Base-by-base conservation (phyloP, 1,284 basidiomycete genomes). In the Moesziomyces globuligerus region DNA sequence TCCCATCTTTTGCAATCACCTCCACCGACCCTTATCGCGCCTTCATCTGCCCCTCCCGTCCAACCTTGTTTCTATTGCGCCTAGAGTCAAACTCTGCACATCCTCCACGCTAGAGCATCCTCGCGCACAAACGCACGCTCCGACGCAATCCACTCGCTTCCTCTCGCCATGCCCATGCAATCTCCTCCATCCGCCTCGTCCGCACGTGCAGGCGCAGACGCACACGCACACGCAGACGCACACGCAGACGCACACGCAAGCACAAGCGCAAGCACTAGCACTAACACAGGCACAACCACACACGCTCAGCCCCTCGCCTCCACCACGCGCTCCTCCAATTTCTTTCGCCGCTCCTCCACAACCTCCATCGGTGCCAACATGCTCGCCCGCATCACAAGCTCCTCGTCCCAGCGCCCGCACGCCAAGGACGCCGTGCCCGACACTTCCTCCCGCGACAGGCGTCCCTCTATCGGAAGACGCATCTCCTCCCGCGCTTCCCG, bases 401-500 rank as follows among this genome's bases (percentile, higher is more conserved):
- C 53, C 10, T 48, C 59, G 29, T 44, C 62, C 28, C 21, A 46
- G 5, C 32, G 53, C 46, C n/a, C 42, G 44, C 34, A 61, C 15
- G 4, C 43, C 17, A 15, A 18, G 18, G 29, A 25, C 18, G 28
- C 37, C 7, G 4, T 38, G 7, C 38, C 25, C 48, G 24, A 44
- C 38, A 34, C 51, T 17, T 5, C n/a, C n/a, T n/a, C 36, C 7
- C 43, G 21, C 5, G 38, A 47, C 13, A 45, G 17, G 21, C 58
- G 59, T 39, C 66, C 66, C 7, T 58, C 66, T 7, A 41, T 69
- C 21, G 66, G 47, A 20, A 36, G 50, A 24, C 54, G 59, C 28
- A 23, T 62, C 48, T 52, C 69, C 8, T 64, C 69, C 10, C 52
- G 48, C 20, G 40, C 50, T 8, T 61, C 57, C n/a, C 48, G 48